Evolutionary conservation across 192 early-diverging fungal species (phyloP).

Genomic region (Pilobolus umbonatus): DNA sequence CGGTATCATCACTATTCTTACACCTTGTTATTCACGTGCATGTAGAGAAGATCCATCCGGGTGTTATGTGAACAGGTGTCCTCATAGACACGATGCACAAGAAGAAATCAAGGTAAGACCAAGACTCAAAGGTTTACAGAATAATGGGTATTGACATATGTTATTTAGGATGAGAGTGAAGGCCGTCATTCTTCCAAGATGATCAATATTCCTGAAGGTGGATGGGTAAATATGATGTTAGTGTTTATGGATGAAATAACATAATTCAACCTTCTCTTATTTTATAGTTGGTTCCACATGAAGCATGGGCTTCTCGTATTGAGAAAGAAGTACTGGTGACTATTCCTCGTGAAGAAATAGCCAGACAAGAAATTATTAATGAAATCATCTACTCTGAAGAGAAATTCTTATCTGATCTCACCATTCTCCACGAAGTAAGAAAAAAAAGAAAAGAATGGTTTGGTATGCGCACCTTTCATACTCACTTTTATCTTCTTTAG

Average conservation of each 20-base stretch:
- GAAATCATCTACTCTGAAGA: constrained; percentile 89
- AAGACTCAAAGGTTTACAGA: too few species aligned
- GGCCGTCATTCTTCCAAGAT: background rate
- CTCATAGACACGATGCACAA: constrained; percentile 25
- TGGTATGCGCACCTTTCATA: background rate
- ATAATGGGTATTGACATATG: background rate
- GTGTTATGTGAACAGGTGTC: constrained; percentile 30
- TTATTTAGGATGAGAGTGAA: too few species aligned
- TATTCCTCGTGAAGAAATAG: constrained; percentile 66
- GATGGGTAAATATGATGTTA: background rate
- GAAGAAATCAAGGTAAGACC: too few species aligned
- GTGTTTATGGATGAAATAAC: background rate
- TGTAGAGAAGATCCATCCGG: constrained; percentile 23
- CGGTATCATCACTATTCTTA: constrained; percentile 84
- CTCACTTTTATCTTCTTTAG: background rate
- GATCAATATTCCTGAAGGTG: background rate
- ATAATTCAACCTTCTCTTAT: background rate
- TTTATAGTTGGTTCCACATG: constrained; percentile 10
- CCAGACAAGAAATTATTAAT: constrained; percentile 93
- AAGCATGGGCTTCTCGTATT: constrained; percentile 72
- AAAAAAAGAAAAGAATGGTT: background rate
- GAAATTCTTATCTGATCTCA: constrained; percentile 87
- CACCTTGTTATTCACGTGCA: constrained; percentile 69
- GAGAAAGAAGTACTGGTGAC: constrained; percentile 66
- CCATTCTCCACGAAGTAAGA: constrained; percentile 72